phyloP scores from a whole-genome alignment of 2,329 filamentous ascomycete species.

The Aspergillus pseudoviridinutans region DNA sequence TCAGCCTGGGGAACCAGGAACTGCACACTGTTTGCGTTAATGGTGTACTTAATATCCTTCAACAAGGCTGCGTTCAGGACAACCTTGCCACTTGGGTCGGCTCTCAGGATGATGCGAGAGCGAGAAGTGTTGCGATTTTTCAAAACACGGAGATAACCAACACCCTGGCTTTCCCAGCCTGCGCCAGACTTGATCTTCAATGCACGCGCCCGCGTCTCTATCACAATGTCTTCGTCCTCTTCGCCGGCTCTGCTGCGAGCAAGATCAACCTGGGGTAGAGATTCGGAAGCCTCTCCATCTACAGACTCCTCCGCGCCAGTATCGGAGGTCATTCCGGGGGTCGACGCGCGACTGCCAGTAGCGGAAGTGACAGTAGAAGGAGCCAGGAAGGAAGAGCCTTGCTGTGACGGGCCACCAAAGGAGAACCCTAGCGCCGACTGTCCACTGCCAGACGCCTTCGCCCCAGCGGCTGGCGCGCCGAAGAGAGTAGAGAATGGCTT shows the following conservation, averaged over 20 bases:
- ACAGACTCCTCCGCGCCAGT: slow-evolving; percentile 37
- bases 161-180: slow-evolving; percentile 66
- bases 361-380: slow-evolving; percentile 34
- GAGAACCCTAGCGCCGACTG: slow-evolving; percentile 33
- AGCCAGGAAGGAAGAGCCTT: slow-evolving; percentile 19
- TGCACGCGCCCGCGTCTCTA: slow-evolving; percentile 68
- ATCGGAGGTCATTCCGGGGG: slow-evolving; percentile 45
- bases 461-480: slow-evolving; percentile 18
- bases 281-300: slow-evolving; percentile 53
- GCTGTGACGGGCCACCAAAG: slow-evolving; percentile 33
- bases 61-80: slow-evolving; percentile 68
- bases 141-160: slow-evolving; percentile 68
- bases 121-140: slow-evolving; percentile 67
- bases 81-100: slow-evolving; percentile 70
- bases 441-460: slow-evolving; percentile 16
- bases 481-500: slow-evolving; percentile 31
- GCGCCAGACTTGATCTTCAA: slow-evolving; percentile 53
- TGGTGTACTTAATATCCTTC: slow-evolving; percentile 59
- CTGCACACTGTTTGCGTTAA: slow-evolving; percentile 45
- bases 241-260: slow-evolving; percentile 64
- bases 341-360: slow-evolving; percentile 42
- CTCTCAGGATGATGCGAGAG: slow-evolving; percentile 66
- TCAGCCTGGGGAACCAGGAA: slow-evolving; percentile 51
- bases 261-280: slow-evolving; percentile 67
- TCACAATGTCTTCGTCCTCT: slow-evolving; percentile 66